Conservation (phyloP, 1,139 yeast genomes). For the Saccharomyces hybrid region DNA sequence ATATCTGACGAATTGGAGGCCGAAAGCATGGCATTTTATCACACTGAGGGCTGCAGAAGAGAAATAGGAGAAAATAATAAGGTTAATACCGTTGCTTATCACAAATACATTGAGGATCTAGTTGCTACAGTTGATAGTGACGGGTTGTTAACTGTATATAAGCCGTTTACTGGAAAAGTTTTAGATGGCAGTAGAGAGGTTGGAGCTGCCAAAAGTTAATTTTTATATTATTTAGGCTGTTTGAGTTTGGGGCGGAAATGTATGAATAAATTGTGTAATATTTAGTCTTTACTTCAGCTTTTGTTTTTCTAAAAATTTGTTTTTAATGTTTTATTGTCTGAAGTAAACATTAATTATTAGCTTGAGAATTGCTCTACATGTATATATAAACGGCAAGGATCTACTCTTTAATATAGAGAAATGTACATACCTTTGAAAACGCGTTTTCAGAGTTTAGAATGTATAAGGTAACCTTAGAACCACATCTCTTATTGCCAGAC, state of each 20-base stretch:
- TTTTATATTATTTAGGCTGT: not conserved
- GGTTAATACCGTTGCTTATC: constrained; percentile 23
- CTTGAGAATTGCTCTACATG: not conserved
- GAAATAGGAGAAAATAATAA: constrained; percentile 11
- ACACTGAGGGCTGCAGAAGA: constrained; percentile 30
- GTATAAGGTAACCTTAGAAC: not conserved
- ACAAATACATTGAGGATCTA: constrained; percentile 22
- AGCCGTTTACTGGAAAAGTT: constrained; percentile 24
- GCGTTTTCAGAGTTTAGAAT: not conserved
- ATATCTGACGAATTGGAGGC: constrained; percentile 16
- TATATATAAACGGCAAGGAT: not conserved
- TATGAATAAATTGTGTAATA: not conserved
- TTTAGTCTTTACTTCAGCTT: not conserved
- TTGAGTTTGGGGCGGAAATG: not conserved
- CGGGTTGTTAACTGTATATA: constrained; percentile 27
- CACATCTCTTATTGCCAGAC: not conserved
- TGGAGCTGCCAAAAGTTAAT: not conserved
- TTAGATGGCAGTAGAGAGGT: constrained; percentile 11
- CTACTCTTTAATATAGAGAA: not conserved
- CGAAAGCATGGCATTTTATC: constrained; percentile 26
- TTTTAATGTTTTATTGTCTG: not conserved
- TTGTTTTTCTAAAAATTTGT: not conserved
- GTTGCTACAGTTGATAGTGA: constrained; percentile 27
- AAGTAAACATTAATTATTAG: not conserved
- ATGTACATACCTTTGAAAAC: not conserved